Conservation (phyloP, 208 protist species). For the Acanthamoeba lenticulata region DNA sequence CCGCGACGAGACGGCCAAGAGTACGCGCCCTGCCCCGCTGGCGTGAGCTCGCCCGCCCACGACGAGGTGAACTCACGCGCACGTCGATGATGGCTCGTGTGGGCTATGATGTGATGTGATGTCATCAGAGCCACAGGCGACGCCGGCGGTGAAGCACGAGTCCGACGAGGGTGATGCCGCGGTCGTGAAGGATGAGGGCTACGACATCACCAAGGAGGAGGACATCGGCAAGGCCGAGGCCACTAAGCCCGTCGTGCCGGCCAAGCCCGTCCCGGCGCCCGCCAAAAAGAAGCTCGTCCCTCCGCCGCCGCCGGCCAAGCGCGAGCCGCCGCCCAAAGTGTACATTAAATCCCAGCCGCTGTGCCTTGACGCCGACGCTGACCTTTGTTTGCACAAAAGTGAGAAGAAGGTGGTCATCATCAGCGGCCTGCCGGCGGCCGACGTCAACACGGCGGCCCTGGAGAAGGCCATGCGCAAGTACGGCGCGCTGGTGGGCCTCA, state of each 20-base stretch:
- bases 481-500: background rate
- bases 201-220: constrained; percentile 38
- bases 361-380: background rate
- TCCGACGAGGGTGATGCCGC: background rate
- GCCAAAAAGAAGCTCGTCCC: background rate
- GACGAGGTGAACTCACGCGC: background rate
- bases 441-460: background rate
- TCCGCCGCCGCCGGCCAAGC: background rate
- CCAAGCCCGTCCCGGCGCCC: background rate
- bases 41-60: background rate
- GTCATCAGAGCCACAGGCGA: background rate
- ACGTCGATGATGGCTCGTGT: no score
- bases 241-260: background rate
- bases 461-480: background rate
- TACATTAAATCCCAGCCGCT: background rate
- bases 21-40: background rate
- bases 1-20: background rate
- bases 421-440: background rate
- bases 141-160: background rate
- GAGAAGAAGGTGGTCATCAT: background rate
- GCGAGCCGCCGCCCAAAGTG: background rate
- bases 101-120: no score
- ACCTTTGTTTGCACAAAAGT: background rate
- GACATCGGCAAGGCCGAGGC: background rate
- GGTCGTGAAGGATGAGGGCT: background rate